Evolutionary conservation across 75 land plant genomes (phyloP).

Genomic region (Selaginella tamariscina): DNA sequence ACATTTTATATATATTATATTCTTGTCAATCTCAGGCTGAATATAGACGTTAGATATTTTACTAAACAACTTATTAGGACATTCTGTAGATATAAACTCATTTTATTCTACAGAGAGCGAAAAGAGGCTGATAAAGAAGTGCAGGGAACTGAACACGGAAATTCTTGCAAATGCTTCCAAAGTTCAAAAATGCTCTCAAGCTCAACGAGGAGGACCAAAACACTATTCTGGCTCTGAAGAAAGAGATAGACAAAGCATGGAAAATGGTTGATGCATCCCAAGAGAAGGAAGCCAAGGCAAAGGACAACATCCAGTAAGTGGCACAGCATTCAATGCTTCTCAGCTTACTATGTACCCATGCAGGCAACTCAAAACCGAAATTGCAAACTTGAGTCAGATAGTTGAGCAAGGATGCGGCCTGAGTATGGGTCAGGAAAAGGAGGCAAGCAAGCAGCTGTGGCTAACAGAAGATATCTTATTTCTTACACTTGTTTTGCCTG

Average conservation of each 20-base stretch:
- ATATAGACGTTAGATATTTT: too few species aligned
- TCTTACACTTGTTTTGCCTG: background rate
- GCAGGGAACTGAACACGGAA: slow-evolving; percentile 27
- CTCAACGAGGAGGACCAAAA: slow-evolving; percentile 29
- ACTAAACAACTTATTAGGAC: background rate
- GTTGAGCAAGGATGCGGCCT: slow-evolving; percentile 21
- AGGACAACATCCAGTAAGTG: slow-evolving; percentile 29
- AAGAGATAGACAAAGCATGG: slow-evolving; percentile 31
- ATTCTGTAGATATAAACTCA: background rate
- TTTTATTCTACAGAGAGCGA: slow-evolving; percentile 23
- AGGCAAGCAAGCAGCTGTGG: slow-evolving; percentile 11
- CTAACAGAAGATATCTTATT: background rate
- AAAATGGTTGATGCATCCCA: slow-evolving; percentile 33
- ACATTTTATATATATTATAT: too few species aligned
- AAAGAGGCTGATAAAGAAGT: slow-evolving; percentile 28
- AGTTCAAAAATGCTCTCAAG: slow-evolving; percentile 23
- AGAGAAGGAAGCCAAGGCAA: slow-evolving; percentile 31
- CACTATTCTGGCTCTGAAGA: slow-evolving; percentile 24
- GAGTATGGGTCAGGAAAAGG: slow-evolving; percentile 23
- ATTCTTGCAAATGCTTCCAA: slow-evolving; percentile 28
- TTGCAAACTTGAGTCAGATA: slow-evolving; percentile 23
- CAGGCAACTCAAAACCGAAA: slow-evolving; percentile 26
- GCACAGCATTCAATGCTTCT: background rate
- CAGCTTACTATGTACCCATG: background rate
- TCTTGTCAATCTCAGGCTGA: too few species aligned